Percentiles rank a stretch among this genome's conserved stretches.
phyloP scores from a whole-genome alignment of 805 yeast genomes.

The Candida alai region DNA sequence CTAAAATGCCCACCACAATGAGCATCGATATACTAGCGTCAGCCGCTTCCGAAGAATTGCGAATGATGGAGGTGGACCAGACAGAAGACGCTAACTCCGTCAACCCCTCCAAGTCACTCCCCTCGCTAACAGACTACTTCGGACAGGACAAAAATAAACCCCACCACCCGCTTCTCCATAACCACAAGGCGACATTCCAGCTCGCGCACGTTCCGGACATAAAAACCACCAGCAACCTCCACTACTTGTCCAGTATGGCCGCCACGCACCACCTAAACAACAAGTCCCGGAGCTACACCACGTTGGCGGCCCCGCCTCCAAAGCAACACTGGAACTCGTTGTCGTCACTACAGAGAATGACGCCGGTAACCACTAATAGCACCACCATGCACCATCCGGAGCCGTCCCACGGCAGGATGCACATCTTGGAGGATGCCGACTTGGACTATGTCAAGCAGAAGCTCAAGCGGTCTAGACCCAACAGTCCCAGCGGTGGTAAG shows the following conservation, averaged over 20 bases:
- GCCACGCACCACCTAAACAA: conserved; percentile 9
- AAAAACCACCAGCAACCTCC: conserved; percentile 15
- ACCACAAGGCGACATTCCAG: conserved; percentile 10
- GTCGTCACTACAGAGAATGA: conserved; percentile 58
- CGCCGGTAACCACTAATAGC: conserved; percentile 44
- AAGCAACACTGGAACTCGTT: conserved; percentile 23
- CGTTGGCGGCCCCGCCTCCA: conserved; percentile 10
- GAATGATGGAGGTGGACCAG: conserved; percentile 29
- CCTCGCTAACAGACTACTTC: conserved; percentile 50
- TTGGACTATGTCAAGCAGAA: conserved; percentile 44
- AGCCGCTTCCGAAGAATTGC: conserved; percentile 54
- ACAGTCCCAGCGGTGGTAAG: conserved; percentile 37
- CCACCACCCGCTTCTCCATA: conserved; percentile 2
- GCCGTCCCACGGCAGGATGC: conserved; percentile 9
- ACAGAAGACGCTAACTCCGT: not conserved
- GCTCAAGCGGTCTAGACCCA: conserved; percentile 48
- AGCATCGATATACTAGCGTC: conserved; percentile 48
- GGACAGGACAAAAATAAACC: conserved; percentile 12
- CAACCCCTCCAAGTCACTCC: conserved; percentile 43
- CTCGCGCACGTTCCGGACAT: conserved; percentile 4
- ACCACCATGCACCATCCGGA: conserved; percentile 13
- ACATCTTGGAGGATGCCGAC: conserved; percentile 40
- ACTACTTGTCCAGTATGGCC: conserved; percentile 25
- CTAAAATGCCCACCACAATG: conserved; percentile 6
- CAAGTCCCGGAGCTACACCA: conserved; percentile 14